Percentiles rank a stretch among this genome's conserved stretches.
These are phyloP conservation scores for Phlebiopsis gigantea DNA, from an alignment of 768 basidiomycete species.

Conservation along the genomic window DNA sequence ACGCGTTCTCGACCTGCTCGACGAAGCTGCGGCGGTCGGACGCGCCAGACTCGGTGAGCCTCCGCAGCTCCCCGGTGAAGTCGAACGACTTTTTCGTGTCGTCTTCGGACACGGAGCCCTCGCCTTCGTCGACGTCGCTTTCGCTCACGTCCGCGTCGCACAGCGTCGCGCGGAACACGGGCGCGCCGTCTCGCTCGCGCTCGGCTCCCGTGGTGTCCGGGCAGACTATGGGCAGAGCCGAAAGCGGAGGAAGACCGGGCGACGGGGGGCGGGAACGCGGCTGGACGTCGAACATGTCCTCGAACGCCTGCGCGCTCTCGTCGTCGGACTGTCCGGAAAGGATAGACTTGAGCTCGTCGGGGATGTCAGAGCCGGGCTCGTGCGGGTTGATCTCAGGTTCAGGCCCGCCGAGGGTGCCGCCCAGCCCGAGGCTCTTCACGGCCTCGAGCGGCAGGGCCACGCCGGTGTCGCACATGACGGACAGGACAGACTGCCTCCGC, in stretches of 20 bases:
- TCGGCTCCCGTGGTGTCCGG: constrained; percentile 5
- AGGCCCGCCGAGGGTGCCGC: constrained; percentile 60
- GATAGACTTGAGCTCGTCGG: constrained; percentile 67
- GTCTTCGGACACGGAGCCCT: constrained; percentile 43
- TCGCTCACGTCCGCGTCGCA: constrained; percentile 37
- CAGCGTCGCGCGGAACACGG: constrained; percentile 39
- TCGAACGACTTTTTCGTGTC: constrained; percentile 80
- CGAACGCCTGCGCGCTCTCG: constrained; percentile 20
- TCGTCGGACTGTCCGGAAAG: constrained; percentile 39
- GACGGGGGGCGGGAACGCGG: constrained; percentile 23
- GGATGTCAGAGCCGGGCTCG: constrained; percentile 77
- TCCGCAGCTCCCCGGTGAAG: constrained; percentile 74
- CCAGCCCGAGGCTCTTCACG: constrained; percentile 54
- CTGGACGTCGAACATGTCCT: constrained; percentile 36
- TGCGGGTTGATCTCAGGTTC: constrained; percentile 44
- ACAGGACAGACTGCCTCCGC: constrained; percentile 13
- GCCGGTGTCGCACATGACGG: constrained; percentile 15
- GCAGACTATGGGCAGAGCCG: constrained; percentile 29
- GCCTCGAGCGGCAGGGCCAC: constrained; percentile 44
- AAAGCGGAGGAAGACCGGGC: constrained; percentile 38
- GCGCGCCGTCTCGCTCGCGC: constrained; percentile 18
- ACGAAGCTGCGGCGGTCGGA: constrained; percentile 73
- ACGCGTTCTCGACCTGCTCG: constrained; percentile 74
- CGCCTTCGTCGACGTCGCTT: constrained; percentile 38
- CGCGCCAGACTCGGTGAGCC: constrained; percentile 63